Percentiles rank a stretch among this genome's conserved stretches.
Conservation (phyloP, 192 early-diverging fungal species). For the Podila horticola region DNA sequence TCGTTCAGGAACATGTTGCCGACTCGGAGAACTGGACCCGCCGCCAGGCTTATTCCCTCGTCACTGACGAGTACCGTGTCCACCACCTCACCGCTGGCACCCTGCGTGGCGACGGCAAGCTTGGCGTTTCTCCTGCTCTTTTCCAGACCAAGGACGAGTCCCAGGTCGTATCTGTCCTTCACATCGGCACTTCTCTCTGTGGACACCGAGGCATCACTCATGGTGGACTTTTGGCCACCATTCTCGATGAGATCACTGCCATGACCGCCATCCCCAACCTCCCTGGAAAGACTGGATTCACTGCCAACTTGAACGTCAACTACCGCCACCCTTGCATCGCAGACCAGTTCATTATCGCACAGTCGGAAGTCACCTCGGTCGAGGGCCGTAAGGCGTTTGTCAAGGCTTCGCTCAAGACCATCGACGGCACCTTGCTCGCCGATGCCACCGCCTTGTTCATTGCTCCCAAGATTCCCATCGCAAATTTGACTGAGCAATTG, state of each 20-base stretch:
- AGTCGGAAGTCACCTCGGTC: slow-evolving; percentile 59
- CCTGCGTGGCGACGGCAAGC: slow-evolving; percentile 62
- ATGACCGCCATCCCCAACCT: slow-evolving; percentile 60
- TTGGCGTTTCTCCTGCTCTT: slow-evolving; percentile 61
- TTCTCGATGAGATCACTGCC: slow-evolving; percentile 55
- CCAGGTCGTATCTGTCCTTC: slow-evolving; percentile 57
- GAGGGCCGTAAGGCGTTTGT: slow-evolving; percentile 79
- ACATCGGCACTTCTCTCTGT: slow-evolving; percentile 75
- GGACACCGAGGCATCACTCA: slow-evolving; percentile 86
- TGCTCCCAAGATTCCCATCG: slow-evolving; percentile 59
- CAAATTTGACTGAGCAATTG: slow-evolving; percentile 25
- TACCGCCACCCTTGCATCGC: slow-evolving; percentile 75
- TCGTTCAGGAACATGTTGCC: slow-evolving; percentile 11
- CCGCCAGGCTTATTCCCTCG: slow-evolving; percentile 31
- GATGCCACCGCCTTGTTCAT: slow-evolving; percentile 78
- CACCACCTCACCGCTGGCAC: slow-evolving; percentile 59
- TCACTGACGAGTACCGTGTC: slow-evolving; percentile 28
- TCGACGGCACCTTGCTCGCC: slow-evolving; percentile 64
- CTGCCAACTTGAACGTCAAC: slow-evolving; percentile 80
- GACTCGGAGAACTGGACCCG: slow-evolving; percentile 29
- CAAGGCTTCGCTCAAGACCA: slow-evolving; percentile 68
- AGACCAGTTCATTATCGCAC: slow-evolving; percentile 68
- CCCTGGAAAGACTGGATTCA: slow-evolving; percentile 76
- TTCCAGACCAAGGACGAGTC: slow-evolving; percentile 61
- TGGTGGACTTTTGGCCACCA: slow-evolving; percentile 78